Evolutionary conservation across 495 filamentous ascomycete genomes (phyloP).

Genomic region (Hyaloscypha bicolor): DNA sequence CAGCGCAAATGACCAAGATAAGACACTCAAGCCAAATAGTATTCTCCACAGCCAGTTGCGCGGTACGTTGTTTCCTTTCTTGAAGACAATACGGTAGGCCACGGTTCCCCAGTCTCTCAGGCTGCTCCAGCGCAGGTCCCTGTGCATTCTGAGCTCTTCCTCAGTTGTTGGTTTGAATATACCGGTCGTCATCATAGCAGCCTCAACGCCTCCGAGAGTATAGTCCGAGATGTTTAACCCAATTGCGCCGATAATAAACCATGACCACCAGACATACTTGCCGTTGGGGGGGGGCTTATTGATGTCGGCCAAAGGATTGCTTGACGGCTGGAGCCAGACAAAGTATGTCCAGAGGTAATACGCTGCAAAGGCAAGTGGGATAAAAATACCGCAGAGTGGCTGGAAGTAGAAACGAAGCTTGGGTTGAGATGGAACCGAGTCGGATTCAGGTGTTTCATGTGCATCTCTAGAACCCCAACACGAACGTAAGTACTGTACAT

Average conservation of each 20-base stretch:
- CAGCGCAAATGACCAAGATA: slow-evolving; percentile 1
- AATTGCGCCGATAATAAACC: slow-evolving; percentile 20
- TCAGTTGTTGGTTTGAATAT: background rate
- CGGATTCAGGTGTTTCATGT: background rate
- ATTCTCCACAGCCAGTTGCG: background rate
- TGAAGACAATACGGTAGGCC: background rate
- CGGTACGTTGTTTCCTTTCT: background rate
- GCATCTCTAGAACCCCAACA: background rate
- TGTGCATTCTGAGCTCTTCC: background rate
- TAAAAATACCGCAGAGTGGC: background rate
- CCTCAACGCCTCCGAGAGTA: slow-evolving; percentile 15
- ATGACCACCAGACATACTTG: slow-evolving; percentile 7
- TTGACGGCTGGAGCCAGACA: background rate
- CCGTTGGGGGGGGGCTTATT: background rate
- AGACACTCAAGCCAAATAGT: slow-evolving; percentile 9
- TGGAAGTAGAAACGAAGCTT: slow-evolving; percentile 1
- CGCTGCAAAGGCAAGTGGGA: slow-evolving; percentile 6
- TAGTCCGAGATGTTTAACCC: slow-evolving; percentile 18
- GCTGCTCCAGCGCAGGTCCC: background rate
- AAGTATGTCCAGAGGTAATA: slow-evolving; percentile 6
- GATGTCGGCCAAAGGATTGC: background rate
- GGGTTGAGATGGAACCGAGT: background rate
- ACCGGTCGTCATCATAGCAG: slow-evolving; percentile 13
- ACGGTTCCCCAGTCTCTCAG: background rate
- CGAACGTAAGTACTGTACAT: background rate